Evolutionary conservation across 169 alveolate species (phyloP), one percentile per base, ranked within the genome.

Genomic region (Plasmodium coatneyi): DNA sequence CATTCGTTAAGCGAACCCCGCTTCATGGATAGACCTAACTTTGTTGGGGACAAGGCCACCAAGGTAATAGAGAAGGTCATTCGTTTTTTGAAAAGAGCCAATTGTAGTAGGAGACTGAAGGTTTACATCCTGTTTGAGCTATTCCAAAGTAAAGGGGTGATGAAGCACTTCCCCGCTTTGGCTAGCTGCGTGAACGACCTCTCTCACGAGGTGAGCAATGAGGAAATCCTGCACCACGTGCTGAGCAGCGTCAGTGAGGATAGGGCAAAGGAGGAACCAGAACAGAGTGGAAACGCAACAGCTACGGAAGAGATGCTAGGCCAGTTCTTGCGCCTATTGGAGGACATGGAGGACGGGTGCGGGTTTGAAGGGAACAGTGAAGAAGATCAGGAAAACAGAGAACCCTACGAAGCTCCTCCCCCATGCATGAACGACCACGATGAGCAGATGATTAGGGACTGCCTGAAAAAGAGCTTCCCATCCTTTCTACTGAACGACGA

Each of bases 401-500:
- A 14, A 19, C 46, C 9, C 3, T 30, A 43, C 14, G 25, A 28
- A 2, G 6, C 30, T 14, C 16, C n/a, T 14, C 32, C 1, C 3
- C 32, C 1, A 2, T 22, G 10, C 7, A 16, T 34, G 2, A 19
- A 80, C 25, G 28, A 41, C 30, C 25, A 76, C 12, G 86, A 86
- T 74, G 81, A 36, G 32, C 25, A 39, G 19, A 7, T 14, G 19
- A 74, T 86, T 49, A 86, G 49, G 16, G 66, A 86, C 30, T 74
- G 82, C 22, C 32, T 86, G 25, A 22, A 74, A 22, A 46, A 71
- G 19, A 86, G 93, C 66, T 74, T 86, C 16, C 93, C 93, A 0
- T 86, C 93, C 1, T 86, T 86, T 76, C 22, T 41, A 0, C 32
- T 86, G 34, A 86, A 86, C 56, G 91, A 92, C 14, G 97, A 96